Percentiles rank a stretch among this genome's conserved stretches.
Evolutionary conservation across 495 filamentous ascomycete genomes (phyloP).

Genomic region (Penicillium goetzii): DNA sequence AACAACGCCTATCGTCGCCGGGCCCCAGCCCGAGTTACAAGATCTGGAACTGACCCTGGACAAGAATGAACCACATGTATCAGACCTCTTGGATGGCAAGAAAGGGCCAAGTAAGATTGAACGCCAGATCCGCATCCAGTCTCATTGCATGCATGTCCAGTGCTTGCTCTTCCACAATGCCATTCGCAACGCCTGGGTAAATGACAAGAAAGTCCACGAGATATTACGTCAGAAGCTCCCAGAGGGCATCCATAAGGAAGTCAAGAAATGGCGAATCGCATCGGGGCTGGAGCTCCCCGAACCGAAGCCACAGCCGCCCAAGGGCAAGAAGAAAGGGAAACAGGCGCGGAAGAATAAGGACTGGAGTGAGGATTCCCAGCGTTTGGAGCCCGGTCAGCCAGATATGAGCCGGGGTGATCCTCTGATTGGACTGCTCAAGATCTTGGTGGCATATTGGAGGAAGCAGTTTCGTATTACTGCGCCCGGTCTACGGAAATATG

Average conservation of each 20-base stretch:
- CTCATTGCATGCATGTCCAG: conserved; percentile 90
- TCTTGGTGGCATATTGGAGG: conserved; percentile 82
- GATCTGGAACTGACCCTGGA: conserved; percentile 80
- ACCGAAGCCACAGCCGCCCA: conserved; percentile 34
- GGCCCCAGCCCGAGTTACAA: conserved; percentile 34
- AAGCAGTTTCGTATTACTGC: conserved; percentile 77
- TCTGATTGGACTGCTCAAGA: conserved; percentile 74
- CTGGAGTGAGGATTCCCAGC: conserved; percentile 71
- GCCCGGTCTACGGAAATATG: conserved; percentile 83
- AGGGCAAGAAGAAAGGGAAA: conserved; percentile 50
- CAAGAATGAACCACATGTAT: conserved; percentile 57
- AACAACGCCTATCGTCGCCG: conserved; percentile 32
- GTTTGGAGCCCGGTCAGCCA: conserved; percentile 67
- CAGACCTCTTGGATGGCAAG: conserved; percentile 68
- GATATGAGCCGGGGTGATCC: conserved; percentile 84
- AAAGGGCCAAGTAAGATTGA: conserved; percentile 87
- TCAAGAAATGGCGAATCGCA: conserved; percentile 72
- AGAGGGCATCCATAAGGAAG: conserved; percentile 65
- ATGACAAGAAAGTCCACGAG: conserved; percentile 76
- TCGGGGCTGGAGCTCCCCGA: conserved; percentile 61
- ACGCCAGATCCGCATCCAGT: conserved; percentile 71
- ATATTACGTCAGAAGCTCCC: conserved; percentile 74
- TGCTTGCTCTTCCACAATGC: conserved; percentile 86
- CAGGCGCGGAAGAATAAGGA: conserved; percentile 55
- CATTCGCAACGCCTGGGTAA: conserved; percentile 83